Percentiles rank a stretch among this genome's conserved stretches.
Evolutionary conservation across 2,329 filamentous ascomycete species (phyloP).

Genomic region (Diaporthe ampelina): DNA sequence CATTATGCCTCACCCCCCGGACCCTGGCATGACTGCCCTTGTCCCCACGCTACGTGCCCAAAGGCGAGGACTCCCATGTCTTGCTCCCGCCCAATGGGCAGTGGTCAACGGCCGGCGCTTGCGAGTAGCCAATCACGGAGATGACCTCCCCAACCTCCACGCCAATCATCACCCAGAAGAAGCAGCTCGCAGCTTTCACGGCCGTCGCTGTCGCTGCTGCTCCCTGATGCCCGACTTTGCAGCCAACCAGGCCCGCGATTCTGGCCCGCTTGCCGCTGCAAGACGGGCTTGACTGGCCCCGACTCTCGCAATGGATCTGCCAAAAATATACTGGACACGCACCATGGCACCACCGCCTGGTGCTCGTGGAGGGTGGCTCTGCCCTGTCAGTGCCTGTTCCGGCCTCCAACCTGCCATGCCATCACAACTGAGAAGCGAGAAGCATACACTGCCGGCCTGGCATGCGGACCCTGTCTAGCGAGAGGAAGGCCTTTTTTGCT

Average conservation of each 20-base stretch:
- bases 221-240: conserved; percentile 41
- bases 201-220: conserved; percentile 28
- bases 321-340: conserved; percentile 47
- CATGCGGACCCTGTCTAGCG: conserved; percentile 33
- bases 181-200: conserved; percentile 35
- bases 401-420: conserved; percentile 21
- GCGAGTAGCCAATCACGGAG: conserved; percentile 36
- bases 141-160: conserved; percentile 18
- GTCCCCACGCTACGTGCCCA: conserved; percentile 36
- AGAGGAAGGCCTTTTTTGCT: background rate
- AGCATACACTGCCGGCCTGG: conserved; percentile 37
- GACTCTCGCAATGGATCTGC: conserved; percentile 41
- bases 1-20: conserved; percentile 27
- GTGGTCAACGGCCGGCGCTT: conserved; percentile 40
- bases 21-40: conserved; percentile 32
- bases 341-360: conserved; percentile 35
- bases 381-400: conserved; percentile 35
- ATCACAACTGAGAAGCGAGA: conserved; percentile 29
- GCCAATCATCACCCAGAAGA: conserved; percentile 39
- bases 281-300: conserved; percentile 34
- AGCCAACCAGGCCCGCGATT: conserved; percentile 51
- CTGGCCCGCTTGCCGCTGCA: conserved; percentile 48
- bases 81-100: conserved; percentile 34
- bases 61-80: conserved; percentile 37
- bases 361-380: conserved; percentile 38